Conservation (phyloP, 1,284 basidiomycete species). For the Kwoniella shivajii region DNA sequence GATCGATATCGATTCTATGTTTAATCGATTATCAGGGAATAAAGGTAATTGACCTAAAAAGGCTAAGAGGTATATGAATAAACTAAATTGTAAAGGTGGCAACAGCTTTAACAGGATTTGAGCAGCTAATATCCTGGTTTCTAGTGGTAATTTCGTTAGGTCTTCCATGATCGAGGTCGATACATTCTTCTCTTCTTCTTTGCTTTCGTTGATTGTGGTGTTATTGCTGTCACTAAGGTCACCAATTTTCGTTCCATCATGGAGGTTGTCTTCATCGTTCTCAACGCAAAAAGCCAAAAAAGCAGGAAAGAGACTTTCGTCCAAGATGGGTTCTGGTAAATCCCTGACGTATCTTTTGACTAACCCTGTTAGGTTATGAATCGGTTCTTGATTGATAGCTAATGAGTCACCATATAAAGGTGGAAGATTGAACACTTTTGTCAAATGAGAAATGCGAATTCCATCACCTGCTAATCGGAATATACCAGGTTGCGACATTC, state of each 20-base stretch:
- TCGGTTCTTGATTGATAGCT: slow-evolving; percentile 40
- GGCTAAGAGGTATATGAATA: slow-evolving; percentile 52
- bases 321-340: slow-evolving; percentile 51
- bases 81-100: slow-evolving; percentile 47
- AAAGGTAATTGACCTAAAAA: slow-evolving; percentile 52
- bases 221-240: background rate
- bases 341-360: slow-evolving; percentile 51
- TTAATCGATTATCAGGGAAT: slow-evolving; percentile 47
- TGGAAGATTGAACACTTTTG: slow-evolving; percentile 42
- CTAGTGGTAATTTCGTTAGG: slow-evolving; percentile 17
- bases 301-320: slow-evolving; percentile 44
- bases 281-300: slow-evolving; percentile 44
- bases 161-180: background rate
- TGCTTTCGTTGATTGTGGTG: background rate
- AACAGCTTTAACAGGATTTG: slow-evolving; percentile 51
- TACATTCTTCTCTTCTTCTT: background rate
- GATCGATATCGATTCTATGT: slow-evolving; percentile 44
- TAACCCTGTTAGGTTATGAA: slow-evolving; percentile 49
- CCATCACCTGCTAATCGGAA: slow-evolving; percentile 46
- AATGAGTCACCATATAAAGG: slow-evolving; percentile 47
- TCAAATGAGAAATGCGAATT: slow-evolving; percentile 40
- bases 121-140: slow-evolving; percentile 39
- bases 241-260: background rate
- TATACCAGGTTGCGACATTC: slow-evolving; percentile 48
- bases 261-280: slow-evolving; percentile 6